Percentiles rank a stretch among this genome's conserved stretches.
Conservation (phyloP, 2,329 filamentous ascomycete genomes). For the Alternaria sp. region DNA sequence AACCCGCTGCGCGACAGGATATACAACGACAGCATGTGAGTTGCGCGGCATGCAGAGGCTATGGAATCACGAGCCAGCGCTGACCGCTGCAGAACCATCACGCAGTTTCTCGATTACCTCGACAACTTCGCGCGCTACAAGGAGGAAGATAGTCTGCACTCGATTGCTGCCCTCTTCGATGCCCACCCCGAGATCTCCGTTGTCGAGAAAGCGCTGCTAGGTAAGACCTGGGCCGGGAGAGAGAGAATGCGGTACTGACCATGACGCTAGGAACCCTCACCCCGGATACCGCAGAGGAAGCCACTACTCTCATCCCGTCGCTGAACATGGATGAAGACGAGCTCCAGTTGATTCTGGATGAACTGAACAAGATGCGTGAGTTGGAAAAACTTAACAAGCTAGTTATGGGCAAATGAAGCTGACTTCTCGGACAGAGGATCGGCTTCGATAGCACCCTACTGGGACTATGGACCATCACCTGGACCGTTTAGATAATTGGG, state of each 20-base stretch:
- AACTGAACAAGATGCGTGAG: slow-evolving; percentile 81
- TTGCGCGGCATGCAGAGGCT: slow-evolving; percentile 7
- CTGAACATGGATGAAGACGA: slow-evolving; percentile 92
- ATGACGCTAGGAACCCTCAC: slow-evolving; percentile 77
- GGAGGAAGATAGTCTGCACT: slow-evolving; percentile 90
- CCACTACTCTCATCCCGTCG: slow-evolving; percentile 92
- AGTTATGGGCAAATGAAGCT: slow-evolving; percentile 18
- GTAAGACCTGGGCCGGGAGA: slow-evolving; percentile 53
- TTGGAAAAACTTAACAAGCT: slow-evolving; percentile 13
- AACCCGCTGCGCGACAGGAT: slow-evolving; percentile 86
- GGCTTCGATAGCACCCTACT: slow-evolving; percentile 30
- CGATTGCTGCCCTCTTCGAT: slow-evolving; percentile 86
- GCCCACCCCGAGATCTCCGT: slow-evolving; percentile 81
- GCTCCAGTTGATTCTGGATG: slow-evolving; percentile 84
- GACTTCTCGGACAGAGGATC: slow-evolving; percentile 39
- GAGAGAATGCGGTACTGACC: slow-evolving; percentile 21
- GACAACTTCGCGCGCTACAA: slow-evolving; percentile 96
- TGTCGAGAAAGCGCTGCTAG: slow-evolving; percentile 92
- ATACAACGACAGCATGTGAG: slow-evolving; percentile 58
- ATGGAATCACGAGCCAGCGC: slow-evolving; percentile 14
- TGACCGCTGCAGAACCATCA: slow-evolving; percentile 69
- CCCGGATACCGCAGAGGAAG: slow-evolving; percentile 92
- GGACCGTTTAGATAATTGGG: neutral
- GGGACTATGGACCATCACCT: neutral
- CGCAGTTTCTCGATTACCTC: slow-evolving; percentile 89